These are phyloP conservation scores for Picea mariana DNA, from an alignment of 83 land plant species.

Conservation along the genomic window DNA sequence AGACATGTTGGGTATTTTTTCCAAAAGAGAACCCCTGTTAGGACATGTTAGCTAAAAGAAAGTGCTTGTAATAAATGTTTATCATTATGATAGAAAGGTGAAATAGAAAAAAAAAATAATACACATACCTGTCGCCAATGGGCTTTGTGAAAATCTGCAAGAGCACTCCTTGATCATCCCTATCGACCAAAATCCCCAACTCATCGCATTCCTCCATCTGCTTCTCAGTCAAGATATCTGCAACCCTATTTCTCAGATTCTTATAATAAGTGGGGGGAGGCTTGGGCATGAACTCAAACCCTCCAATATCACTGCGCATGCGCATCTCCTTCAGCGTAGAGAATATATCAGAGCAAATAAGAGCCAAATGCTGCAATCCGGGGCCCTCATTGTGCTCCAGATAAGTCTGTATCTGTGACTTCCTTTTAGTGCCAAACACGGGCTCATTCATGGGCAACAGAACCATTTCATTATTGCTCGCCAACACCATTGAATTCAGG, in stretches of 20 bases:
- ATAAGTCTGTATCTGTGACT: slow-evolving; percentile 96
- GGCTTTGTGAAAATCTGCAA: slow-evolving; percentile 99
- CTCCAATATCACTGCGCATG: slow-evolving; percentile 64
- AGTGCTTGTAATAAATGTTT: too few relatives aligned
- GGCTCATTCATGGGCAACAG: slow-evolving; percentile 91
- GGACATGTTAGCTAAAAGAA: too few relatives aligned
- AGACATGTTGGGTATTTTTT: too few relatives aligned
- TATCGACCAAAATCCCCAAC: slow-evolving; percentile 93
- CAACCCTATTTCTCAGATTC: slow-evolving; percentile 64
- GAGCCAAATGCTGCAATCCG: slow-evolving; percentile 95
- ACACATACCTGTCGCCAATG: slow-evolving; percentile 86
- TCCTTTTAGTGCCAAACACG: slow-evolving; percentile 83
- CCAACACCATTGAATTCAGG: slow-evolving; percentile 88
- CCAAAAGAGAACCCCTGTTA: too few relatives aligned
- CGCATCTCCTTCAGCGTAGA: slow-evolving; percentile 83
- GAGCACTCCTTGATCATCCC: slow-evolving; percentile 94
- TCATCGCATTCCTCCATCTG: slow-evolving; percentile 91
- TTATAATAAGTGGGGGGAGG: slow-evolving; percentile 93
- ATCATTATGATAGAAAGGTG: too few relatives aligned
- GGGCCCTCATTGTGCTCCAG: slow-evolving; percentile 97
- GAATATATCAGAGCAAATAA: slow-evolving; percentile 72
- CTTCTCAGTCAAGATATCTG: slow-evolving; percentile 75
- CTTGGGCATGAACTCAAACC: slow-evolving; percentile 95
- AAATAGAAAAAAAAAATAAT: too few relatives aligned
- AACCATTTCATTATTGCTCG: slow-evolving; percentile 92